Evolutionary conservation across 2,329 filamentous ascomycete genomes (phyloP).

Genomic region (Exophiala xenobiotica): DNA sequence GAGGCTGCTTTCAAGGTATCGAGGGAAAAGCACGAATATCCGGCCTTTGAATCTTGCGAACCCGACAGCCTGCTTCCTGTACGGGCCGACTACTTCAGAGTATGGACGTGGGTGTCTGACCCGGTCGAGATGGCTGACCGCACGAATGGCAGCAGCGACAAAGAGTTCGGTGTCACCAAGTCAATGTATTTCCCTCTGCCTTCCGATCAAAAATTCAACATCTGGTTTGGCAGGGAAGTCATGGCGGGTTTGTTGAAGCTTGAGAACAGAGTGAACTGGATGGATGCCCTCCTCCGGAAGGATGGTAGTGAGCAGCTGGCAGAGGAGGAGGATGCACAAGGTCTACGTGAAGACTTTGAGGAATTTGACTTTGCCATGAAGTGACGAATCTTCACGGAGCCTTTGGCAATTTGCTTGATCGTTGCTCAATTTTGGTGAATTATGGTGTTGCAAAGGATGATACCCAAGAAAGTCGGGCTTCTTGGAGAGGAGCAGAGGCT

Average conservation of each 20-base stretch:
- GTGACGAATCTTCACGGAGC: constrained; percentile 1
- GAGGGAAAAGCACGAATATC: constrained; percentile 70
- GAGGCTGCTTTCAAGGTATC: constrained; percentile 87
- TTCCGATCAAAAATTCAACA: constrained; percentile 72
- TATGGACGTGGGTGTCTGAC: constrained; percentile 68
- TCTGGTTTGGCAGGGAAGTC: constrained; percentile 86
- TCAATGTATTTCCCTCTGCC: constrained; percentile 73
- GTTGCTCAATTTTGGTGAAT: no score
- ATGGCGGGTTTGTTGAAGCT: constrained; percentile 82
- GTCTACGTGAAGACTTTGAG: constrained; percentile 79
- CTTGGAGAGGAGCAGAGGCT: no score
- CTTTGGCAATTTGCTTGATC: neutral
- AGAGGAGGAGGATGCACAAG: constrained; percentile 62
- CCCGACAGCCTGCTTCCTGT: constrained; percentile 43
- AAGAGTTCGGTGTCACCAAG: constrained; percentile 20
- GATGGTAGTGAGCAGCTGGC: constrained; percentile 66
- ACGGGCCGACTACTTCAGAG: constrained; percentile 68
- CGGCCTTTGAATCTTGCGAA: constrained; percentile 47
- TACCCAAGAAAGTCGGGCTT: no score
- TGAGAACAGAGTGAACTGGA: constrained; percentile 79
- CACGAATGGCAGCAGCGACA: constrained; percentile 17
- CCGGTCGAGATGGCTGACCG: constrained; percentile 24
- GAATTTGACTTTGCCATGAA: constrained; percentile 77
- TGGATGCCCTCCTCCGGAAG: constrained; percentile 73
- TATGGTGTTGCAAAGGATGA: no score